These are phyloP conservation scores for Clausena lansium DNA, from an alignment of 345 rosid species.

Conservation along the genomic window DNA sequence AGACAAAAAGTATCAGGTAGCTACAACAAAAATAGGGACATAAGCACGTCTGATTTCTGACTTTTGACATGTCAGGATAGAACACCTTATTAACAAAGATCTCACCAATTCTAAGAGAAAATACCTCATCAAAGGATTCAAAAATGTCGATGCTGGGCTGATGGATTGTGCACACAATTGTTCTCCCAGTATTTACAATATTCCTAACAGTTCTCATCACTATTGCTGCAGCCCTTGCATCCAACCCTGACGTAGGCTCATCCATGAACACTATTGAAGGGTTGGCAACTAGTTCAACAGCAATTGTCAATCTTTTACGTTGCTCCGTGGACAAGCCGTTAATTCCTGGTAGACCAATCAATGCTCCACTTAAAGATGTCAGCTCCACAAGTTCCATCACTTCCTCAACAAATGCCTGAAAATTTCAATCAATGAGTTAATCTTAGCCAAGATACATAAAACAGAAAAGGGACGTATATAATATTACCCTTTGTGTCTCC, in stretches of 20 bases:
- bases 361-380: slow-evolving; percentile 70
- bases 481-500: slow-evolving; percentile 76
- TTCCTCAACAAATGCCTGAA: slow-evolving; percentile 94
- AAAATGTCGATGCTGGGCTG: slow-evolving; percentile 98
- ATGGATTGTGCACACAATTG: slow-evolving; percentile 97
- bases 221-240: slow-evolving; percentile 98
- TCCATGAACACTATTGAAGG: slow-evolving; percentile 98
- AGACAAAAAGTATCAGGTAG: neutral
- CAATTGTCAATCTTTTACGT: slow-evolving; percentile 89
- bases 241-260: slow-evolving; percentile 97
- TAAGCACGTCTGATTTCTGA: slow-evolving; percentile 3
- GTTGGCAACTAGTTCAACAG: slow-evolving; percentile 93
- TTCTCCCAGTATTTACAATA: slow-evolving; percentile 90
- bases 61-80: neutral
- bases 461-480: neutral
- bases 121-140: slow-evolving; percentile 98
- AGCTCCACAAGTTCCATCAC: slow-evolving; percentile 99
- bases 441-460: slow-evolving; percentile 12
- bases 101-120: slow-evolving; percentile 15
- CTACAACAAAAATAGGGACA: neutral
- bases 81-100: slow-evolving; percentile 2
- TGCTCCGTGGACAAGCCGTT: slow-evolving; percentile 96
- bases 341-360: slow-evolving; percentile 94
- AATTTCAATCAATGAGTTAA: slow-evolving; percentile 27
- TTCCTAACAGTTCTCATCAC: slow-evolving; percentile 99